A percentile compares a stretch with the other conserved stretches of the same genome.
These are phyloP conservation scores for Dorcoceras hygrometricum DNA, from an alignment of 257 asterid species.

Conservation along the genomic window DNA sequence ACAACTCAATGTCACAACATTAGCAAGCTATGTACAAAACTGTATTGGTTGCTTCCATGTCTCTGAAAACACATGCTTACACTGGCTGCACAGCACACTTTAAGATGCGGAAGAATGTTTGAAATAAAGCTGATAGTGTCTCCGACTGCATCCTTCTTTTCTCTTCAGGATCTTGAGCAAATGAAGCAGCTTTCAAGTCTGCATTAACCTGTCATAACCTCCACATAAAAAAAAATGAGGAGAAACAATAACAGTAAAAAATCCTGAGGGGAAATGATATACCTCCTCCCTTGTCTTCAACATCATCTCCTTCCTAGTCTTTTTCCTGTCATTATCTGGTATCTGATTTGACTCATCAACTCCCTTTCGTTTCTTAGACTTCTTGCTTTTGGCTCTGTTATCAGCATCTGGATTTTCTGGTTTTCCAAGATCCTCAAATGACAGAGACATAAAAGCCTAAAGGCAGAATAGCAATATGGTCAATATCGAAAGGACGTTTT, in stretches of 20 bases:
- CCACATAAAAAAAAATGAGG: constrained; percentile 21
- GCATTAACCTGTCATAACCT: constrained; percentile 63
- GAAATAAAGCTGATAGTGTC: constrained; percentile 74
- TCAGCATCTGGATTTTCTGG: constrained; percentile 49
- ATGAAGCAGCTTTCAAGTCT: constrained; percentile 79
- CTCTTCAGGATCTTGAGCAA: constrained; percentile 75
- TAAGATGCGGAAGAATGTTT: constrained; percentile 74
- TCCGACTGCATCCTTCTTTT: constrained; percentile 76
- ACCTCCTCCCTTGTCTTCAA: constrained; percentile 91
- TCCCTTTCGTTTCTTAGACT: constrained; percentile 58
- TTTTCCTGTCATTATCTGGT: constrained; percentile 65
- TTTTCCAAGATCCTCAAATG: constrained; percentile 83
- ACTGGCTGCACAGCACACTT: constrained; percentile 52
- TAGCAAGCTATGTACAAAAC: constrained; percentile 3
- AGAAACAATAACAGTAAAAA: constrained; percentile 13
- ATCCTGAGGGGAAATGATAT: constrained; percentile 15
- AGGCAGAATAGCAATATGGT: constrained; percentile 4
- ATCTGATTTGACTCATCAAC: constrained; percentile 53
- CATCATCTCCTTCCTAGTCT: constrained; percentile 53
- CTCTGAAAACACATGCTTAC: constrained; percentile 36
- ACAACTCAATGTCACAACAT: constrained; percentile 12
- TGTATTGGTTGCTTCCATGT: not conserved
- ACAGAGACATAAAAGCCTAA: constrained; percentile 70
- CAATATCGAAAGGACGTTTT: constrained; percentile 2
- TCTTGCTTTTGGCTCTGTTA: constrained; percentile 48